Conservation (phyloP, 2,329 filamentous ascomycete species). For the Paracoccidioides lutzii region DNA sequence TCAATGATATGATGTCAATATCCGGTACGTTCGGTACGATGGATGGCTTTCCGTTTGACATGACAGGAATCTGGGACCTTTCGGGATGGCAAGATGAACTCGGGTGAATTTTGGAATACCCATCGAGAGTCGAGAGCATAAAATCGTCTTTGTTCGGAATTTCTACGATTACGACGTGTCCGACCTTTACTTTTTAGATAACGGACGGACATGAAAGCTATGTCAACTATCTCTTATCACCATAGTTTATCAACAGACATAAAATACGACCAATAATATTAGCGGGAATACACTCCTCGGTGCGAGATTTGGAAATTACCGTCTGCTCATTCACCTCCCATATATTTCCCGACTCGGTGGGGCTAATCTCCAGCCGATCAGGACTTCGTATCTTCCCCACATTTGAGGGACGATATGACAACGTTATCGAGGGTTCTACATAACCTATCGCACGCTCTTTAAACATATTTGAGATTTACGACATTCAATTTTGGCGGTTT, state of each 20-base stretch:
- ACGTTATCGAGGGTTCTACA: neutral
- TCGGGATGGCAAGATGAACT: constrained; percentile 19
- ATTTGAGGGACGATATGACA: neutral
- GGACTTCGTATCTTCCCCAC: neutral
- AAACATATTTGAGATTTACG: neutral
- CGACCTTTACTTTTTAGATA: neutral
- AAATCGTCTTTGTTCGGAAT: neutral
- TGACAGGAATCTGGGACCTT: constrained; percentile 35
- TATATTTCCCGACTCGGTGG: neutral
- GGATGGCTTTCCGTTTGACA: constrained; percentile 35
- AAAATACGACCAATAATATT: neutral
- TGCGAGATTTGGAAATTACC: neutral
- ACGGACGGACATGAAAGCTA: neutral
- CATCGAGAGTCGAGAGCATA: neutral
- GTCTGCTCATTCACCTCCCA: too few relatives aligned
- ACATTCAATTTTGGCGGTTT: neutral
- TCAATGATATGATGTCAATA: constrained; percentile 36
- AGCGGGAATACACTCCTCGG: neutral
- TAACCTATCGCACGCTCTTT: neutral
- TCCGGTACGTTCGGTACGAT: constrained; percentile 34
- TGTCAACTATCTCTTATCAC: neutral
- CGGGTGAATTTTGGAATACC: neutral
- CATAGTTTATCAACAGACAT: neutral
- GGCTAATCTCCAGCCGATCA: neutral
- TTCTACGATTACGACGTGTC: too few relatives aligned